Evolutionary conservation across 139 green algal species (phyloP).

Genomic region (Chlorella sorokiniana): DNA sequence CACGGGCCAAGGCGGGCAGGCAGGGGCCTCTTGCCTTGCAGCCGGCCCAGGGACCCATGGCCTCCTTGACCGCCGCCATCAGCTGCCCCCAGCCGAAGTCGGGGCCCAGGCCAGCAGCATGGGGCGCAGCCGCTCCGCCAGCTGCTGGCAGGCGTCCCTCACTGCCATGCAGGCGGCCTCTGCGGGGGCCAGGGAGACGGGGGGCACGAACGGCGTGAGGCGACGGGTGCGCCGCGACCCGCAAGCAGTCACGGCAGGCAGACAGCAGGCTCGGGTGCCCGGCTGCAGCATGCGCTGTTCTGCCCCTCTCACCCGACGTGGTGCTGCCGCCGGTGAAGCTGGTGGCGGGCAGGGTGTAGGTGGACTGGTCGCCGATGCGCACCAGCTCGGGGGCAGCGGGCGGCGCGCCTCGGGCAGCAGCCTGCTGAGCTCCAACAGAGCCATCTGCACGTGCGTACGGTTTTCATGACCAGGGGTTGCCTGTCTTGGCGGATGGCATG

Average conservation of each 20-base stretch:
- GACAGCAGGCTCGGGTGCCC: neutral
- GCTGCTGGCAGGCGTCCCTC: neutral
- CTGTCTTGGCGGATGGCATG: neutral
- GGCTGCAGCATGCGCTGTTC: neutral
- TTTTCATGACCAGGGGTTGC: neutral
- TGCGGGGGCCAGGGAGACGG: neutral
- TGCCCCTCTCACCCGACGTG: slow-evolving; percentile 8
- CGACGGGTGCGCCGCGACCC: neutral
- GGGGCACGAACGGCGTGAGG: neutral
- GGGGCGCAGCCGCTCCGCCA: neutral
- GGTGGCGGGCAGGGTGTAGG: neutral
- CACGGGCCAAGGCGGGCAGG: neutral
- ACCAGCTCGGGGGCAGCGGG: neutral
- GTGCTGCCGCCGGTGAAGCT: slow-evolving; percentile 3
- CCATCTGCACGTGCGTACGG: neutral
- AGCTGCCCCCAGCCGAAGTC: neutral
- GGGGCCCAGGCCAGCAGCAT: neutral
- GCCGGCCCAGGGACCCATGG: neutral
- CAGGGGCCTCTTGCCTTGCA: neutral
- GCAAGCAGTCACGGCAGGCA: neutral
- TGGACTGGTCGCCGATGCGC: slow-evolving; percentile 7
- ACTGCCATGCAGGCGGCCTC: slow-evolving; percentile 12
- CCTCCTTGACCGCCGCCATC: slow-evolving; percentile 4
- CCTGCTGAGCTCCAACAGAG: neutral
- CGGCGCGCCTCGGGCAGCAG: neutral